Base-by-base conservation (phyloP, 257 asterid genomes). In the Prunella vulgaris region DNA sequence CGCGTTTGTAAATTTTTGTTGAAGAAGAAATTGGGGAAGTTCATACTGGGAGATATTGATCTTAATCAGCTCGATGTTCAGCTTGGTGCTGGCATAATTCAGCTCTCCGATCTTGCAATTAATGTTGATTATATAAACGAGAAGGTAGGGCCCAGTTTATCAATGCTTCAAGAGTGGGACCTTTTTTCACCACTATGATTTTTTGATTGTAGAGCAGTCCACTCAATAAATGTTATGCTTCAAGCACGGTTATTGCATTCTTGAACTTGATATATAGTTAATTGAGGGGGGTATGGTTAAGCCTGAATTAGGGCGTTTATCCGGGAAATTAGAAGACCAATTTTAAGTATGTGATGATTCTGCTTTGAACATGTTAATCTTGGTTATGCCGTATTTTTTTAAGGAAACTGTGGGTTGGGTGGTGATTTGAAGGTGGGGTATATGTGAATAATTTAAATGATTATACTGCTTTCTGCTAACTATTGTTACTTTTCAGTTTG, bases 31-130 rank as follows among this genome's bases (percentile, higher is more conserved):
- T 76, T 94, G 82, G 99, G 99, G 44, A 84, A 91, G 72, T 89
- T 91, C 48, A 89, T 94, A 70, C 79, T 91, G 60, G 99, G 97
- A 6, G 99, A 94, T 74, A 86, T 94, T 80, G 99, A 94, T 89
- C 96, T 94, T 65, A 79, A 91, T 66, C 96, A 94, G 79, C 99
- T 94, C 32, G 97, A 94, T 81, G 96, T 94, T 74, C 97, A 94
- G 95, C 97, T 91, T 64, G 82, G 91, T 70, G 97, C 97, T 49
- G 99, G 99, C 53, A 91, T 90, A 21, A 84, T 94, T 84, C 96
- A 91, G 85, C 99, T 94, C 68, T 74, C 87, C 15, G 97, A 91
- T 82, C 96, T 94, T 12, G 97, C 97, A 25, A 76, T 94, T 12
- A 94, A 91, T 80, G 99, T 94, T 10, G 97, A 91, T 71, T 89